Percentiles rank a stretch among this genome's conserved stretches.
These are phyloP conservation scores for Amyloporia xantha DNA, from an alignment of 768 basidiomycete genomes.

Conservation along the genomic window DNA sequence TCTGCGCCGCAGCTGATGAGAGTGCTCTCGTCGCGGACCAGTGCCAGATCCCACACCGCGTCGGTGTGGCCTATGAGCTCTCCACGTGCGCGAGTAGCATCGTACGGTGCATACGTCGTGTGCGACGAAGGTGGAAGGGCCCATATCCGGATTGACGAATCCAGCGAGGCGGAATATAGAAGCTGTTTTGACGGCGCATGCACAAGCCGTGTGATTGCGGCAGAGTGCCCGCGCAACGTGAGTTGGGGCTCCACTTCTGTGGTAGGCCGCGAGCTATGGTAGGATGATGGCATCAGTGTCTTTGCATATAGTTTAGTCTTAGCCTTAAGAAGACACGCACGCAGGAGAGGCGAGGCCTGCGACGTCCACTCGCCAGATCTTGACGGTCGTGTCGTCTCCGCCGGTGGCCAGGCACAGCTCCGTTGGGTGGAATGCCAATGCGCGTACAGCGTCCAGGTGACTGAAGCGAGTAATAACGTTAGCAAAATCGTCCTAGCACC, in stretches of 20 bases:
- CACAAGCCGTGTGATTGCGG: constrained; percentile 80
- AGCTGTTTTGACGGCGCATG: constrained; percentile 70
- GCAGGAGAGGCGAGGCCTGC: constrained; percentile 64
- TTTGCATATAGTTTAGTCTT: not conserved
- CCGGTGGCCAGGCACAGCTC: constrained; percentile 86
- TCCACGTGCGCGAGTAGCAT: constrained; percentile 68
- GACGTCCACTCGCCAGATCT: constrained; percentile 90
- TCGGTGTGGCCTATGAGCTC: constrained; percentile 91
- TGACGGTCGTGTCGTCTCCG: constrained; percentile 92
- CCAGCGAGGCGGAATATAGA: constrained; percentile 88
- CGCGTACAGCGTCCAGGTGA: constrained; percentile 90
- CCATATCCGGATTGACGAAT: constrained; percentile 93
- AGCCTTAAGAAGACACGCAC: constrained; percentile 43
- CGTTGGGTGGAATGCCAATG: constrained; percentile 83
- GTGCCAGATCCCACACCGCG: constrained; percentile 91
- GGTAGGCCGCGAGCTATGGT: constrained; percentile 52
- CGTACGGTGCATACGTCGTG: constrained; percentile 89
- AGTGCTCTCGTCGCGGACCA: constrained; percentile 75
- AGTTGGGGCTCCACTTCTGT: constrained; percentile 91
- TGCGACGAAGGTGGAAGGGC: constrained; percentile 66
- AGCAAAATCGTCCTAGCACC: not conserved
- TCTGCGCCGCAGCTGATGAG: constrained; percentile 90
- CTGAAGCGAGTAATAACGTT: constrained; percentile 33
- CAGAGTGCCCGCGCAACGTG: constrained; percentile 90
- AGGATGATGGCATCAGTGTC: constrained; percentile 11